Base-by-base conservation (phyloP, 2,329 filamentous ascomycete species). In the Conoideocrella luteorostrata region DNA sequence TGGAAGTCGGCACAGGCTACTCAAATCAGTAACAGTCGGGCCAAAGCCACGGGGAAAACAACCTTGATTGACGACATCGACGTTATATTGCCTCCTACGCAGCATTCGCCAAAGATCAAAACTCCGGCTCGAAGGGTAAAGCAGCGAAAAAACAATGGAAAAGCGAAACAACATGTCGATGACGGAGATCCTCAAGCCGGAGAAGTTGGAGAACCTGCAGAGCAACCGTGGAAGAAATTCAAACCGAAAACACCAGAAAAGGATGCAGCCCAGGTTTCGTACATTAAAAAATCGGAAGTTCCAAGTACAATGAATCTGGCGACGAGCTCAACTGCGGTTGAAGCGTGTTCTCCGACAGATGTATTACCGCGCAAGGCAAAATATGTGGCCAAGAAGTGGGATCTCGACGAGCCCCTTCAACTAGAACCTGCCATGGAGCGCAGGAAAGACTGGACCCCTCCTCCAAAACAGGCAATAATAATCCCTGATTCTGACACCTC, bases 401-500 rank as follows among this genome's bases (percentile, higher is more conserved):
- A 37, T 13, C 13, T 13, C 7, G 43, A 58, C n/a, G 64, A 65
- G 39, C 55, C 65, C 1, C 51, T 69, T 3, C 53, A 61, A 17
- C 46, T 72, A 7, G 71, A 75, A 41, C 60, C 58, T 36, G 84
- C 83, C 7, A 58, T 75, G 21, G 67, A 65, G 36, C 70, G 84
- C 47, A 72, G 79, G 47, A 56, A 65, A 12, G 72, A 82, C 46
- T 89, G 85, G 86, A 89, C 86, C 1, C 85, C 84, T 2, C 74
- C 79, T 4, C 71, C 68, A 37, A 56, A 68, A 26, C 69, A 68
- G 33, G 52, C 51, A 1, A 45, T 57, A 3, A 47, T 57, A 45
- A 53, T 48, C 30, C 50, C 60, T 3, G 56, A 57, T 12, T 58
- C 61, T 0, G 60, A 60, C 6, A 59, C 62, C 1, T 64, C 67